These are phyloP conservation scores for Parietichytrium sp. DNA, from an alignment of 108 stramenopile genomes.

Conservation along the genomic window DNA sequence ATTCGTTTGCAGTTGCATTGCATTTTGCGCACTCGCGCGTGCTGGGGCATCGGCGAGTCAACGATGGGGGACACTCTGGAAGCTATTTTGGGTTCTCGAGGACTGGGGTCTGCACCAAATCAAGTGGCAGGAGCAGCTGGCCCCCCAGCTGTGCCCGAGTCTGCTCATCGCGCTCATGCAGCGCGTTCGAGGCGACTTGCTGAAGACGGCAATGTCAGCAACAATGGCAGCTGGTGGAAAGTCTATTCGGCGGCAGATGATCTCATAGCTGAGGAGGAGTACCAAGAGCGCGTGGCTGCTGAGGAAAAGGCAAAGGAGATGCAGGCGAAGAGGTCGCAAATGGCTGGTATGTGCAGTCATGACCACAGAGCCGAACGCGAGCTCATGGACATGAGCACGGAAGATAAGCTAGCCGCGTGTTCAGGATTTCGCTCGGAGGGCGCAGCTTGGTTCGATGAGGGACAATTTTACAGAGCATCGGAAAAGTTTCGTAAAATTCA, in stretches of 20 bases:
- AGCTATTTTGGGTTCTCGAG: too few species aligned
- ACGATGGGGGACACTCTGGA: too few species aligned
- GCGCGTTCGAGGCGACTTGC: too few species aligned
- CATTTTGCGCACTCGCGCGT: too few species aligned
- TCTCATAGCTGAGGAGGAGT: neutral
- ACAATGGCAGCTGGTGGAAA: neutral
- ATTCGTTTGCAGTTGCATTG: too few species aligned
- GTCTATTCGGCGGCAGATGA: neutral
- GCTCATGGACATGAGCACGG: neutral
- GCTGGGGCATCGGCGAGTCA: too few species aligned
- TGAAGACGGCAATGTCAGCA: too few species aligned
- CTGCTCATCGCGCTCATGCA: too few species aligned
- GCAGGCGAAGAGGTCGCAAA: neutral
- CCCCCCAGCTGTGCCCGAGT: too few species aligned
- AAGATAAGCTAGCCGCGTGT: constrained; percentile 3
- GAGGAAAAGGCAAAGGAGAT: neutral
- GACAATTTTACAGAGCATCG: neutral
- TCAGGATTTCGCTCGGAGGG: neutral
- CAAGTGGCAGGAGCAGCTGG: too few species aligned
- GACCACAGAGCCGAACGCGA: constrained; percentile 14
- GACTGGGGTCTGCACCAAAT: too few species aligned
- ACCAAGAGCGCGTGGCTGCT: neutral
- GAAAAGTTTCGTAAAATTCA: neutral
- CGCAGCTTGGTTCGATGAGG: constrained; percentile 24
- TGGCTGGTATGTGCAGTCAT: constrained; percentile 25